A percentile compares a stretch with the other conserved stretches of the same genome.
Conservation (phyloP, 169 alveolate species). For the Perkinsus chesapeaki region DNA sequence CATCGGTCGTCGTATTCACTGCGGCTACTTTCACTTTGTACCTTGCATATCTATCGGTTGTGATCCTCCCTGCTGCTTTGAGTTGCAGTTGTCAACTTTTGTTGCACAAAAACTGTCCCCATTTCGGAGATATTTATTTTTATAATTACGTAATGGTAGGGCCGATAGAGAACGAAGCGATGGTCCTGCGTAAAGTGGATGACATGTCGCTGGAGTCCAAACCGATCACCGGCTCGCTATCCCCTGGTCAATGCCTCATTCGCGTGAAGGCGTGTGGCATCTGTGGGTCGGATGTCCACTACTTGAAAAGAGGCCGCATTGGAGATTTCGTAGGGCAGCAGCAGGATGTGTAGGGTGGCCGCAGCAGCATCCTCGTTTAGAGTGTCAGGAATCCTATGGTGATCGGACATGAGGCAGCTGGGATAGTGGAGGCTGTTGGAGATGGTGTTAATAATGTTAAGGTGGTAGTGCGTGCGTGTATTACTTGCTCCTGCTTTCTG, state of each 20-base stretch:
- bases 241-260: not conserved
- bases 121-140: not conserved
- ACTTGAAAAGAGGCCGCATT: not conserved
- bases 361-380: not conserved
- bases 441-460: not conserved
- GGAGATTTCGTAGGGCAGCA: not conserved
- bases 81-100: not conserved
- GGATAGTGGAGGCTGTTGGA: not conserved
- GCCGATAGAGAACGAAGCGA: not conserved
- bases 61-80: not conserved
- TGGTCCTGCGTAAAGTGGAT: not conserved
- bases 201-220: not conserved
- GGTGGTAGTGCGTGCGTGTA: not conserved
- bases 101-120: not conserved
- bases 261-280: not conserved
- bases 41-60: no score
- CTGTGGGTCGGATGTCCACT: constrained; percentile 10
- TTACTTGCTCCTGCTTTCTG: not conserved
- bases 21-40: no score
- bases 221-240: not conserved
- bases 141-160: not conserved
- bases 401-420: not conserved
- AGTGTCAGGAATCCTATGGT: not conserved
- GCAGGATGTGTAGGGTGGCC: not conserved
- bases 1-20: no score